phyloP scores from a whole-genome alignment of 1,284 basidiomycete genomes.

The Ganoderma lucidum region DNA sequence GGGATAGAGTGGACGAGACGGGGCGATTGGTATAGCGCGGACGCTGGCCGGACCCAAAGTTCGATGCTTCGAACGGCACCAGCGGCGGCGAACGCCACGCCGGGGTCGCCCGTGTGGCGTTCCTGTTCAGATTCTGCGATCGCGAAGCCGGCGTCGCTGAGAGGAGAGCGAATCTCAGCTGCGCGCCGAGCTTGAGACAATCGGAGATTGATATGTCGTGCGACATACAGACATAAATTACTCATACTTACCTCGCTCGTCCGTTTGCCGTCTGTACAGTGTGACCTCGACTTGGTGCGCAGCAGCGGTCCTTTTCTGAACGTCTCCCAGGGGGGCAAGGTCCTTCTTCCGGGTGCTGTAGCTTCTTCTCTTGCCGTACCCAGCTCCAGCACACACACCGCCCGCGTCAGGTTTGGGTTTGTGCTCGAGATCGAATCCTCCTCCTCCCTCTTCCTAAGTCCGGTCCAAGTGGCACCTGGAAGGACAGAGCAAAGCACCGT shows the following conservation, averaged over 20 bases:
- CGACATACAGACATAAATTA: background rate
- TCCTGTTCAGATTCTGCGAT: background rate
- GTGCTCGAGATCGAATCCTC: background rate
- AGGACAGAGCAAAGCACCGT: background rate
- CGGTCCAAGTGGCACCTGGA: background rate
- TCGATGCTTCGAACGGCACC: background rate
- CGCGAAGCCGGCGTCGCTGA: background rate
- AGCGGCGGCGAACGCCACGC: background rate
- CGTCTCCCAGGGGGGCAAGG: background rate
- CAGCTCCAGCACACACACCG: background rate
- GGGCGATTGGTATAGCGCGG: background rate
- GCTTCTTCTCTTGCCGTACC: slow-evolving; percentile 3
- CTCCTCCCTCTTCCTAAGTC: background rate
- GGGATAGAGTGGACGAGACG: slow-evolving; percentile 5
- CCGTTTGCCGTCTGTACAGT: background rate
- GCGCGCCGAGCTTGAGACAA: background rate
- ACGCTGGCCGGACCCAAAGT: background rate
- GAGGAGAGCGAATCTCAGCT: background rate
- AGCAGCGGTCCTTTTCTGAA: background rate
- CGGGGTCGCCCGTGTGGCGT: background rate
- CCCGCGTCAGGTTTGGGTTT: background rate
- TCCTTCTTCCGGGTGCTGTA: slow-evolving; percentile 1
- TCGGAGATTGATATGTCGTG: background rate
- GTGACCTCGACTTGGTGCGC: background rate
- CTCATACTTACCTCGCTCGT: background rate